These are phyloP conservation scores for Rhododendron simsii DNA, from an alignment of 148 eudicot species.

Conservation along the genomic window DNA sequence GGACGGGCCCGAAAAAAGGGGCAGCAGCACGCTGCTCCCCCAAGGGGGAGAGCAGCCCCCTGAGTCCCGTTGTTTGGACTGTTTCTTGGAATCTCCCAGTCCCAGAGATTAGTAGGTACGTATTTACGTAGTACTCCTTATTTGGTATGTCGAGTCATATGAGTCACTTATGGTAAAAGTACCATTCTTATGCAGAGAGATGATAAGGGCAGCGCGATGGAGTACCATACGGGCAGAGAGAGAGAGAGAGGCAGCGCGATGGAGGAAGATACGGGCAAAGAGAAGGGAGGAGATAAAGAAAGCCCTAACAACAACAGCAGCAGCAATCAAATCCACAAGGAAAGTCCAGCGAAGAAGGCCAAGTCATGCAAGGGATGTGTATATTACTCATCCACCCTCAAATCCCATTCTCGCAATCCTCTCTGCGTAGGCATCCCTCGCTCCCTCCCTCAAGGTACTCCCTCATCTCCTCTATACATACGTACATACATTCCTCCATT, in stretches of 20 bases:
- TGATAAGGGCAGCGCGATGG: background rate
- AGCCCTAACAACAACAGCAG: background rate
- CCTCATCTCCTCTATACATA: background rate
- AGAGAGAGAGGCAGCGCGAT: background rate
- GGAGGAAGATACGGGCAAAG: background rate
- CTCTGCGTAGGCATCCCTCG: constrained; percentile 78
- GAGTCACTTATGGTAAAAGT: too few species aligned
- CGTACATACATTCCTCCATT: background rate
- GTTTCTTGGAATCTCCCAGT: too few species aligned
- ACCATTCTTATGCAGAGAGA: too few species aligned
- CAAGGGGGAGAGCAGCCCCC: too few species aligned
- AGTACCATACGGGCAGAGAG: background rate
- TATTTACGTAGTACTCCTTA: too few species aligned
- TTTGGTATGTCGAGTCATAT: too few species aligned
- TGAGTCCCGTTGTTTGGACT: too few species aligned
- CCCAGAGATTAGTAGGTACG: background rate
- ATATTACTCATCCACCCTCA: constrained; percentile 63
- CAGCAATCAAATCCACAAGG: background rate
- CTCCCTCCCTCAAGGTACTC: constrained; percentile 54
- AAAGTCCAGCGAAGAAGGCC: constrained; percentile 24
- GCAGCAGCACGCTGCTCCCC: too few species aligned
- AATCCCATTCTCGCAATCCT: constrained; percentile 72
- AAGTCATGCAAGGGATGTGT: constrained; percentile 81
- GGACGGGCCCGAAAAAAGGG: too few species aligned
- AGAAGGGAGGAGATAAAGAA: background rate